Base-by-base conservation (phyloP, 306 rosid genomes). In the Alnus glutinosa region DNA sequence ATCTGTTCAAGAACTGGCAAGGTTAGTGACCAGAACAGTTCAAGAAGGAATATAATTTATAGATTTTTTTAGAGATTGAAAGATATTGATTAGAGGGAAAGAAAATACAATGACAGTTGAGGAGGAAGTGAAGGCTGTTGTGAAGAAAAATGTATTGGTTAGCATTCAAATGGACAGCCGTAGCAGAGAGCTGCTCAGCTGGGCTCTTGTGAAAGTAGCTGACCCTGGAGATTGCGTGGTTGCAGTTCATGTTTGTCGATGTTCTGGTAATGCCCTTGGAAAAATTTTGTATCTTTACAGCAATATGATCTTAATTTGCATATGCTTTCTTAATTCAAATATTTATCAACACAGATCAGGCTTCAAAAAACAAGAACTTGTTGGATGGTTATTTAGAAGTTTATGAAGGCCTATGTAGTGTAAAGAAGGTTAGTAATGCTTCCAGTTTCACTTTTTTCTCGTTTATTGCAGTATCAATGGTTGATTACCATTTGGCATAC, bases 191-290 rank as follows among this genome's bases (percentile, higher is more conserved):
- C 86, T 95, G 15, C 88, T 95, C 13, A 84, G 89, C 67, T 95
- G 99, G 99, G 98, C 99, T 77, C 86, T 95, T 55, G 85, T 84
- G 49, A 90, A 93, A 81, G 90, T 93, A 55, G 94, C 99, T 51
- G 87, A 88, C 51, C 94, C 98, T 57, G 97, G 97, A 67, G 98
- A 91, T 80, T 86, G 82, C 76, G 97, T 95, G 77, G 68, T 91
- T 79, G 99, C 97, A 55, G 61, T 88, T 59, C 89, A 93, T 81
- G 91, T 95, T 61, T 86, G 88, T 71, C 86, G 84, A 86, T 87
- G 64, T 83, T 58, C 87, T 55, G 98, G 98, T 95, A 81, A 70
- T 4, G 5, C 11, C 18, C 42, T 2, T 48, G 49, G 55, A 69
- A 28, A 9, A 18, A 32, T 73, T 67, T 14, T 51, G 76, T 18